These are phyloP conservation scores for Ormosia semicastrata DNA, from an alignment of 306 rosid species.

Conservation along the genomic window DNA sequence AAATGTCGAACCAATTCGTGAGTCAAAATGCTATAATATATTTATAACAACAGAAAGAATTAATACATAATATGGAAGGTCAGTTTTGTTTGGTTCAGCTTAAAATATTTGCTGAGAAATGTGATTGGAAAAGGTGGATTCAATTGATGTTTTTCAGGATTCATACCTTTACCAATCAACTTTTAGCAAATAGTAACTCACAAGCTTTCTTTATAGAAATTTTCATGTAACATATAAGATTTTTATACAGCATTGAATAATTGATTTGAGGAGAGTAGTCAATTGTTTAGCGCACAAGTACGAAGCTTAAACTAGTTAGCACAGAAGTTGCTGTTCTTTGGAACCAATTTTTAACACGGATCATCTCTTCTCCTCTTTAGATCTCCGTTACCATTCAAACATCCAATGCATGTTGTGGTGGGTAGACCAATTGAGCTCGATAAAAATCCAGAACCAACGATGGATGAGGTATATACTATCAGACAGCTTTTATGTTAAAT, in stretches of 20 bases:
- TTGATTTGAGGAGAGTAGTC: neutral
- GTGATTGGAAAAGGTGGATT: neutral
- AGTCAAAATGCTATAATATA: neutral
- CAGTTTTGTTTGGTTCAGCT: conserved; percentile 6
- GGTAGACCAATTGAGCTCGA: conserved; percentile 83
- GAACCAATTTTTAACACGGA: neutral
- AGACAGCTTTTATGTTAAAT: neutral
- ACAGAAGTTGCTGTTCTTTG: neutral
- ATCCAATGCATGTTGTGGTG: conserved; percentile 84
- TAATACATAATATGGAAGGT: neutral
- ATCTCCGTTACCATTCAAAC: conserved; percentile 79
- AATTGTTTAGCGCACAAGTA: neutral
- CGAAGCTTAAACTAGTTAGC: neutral
- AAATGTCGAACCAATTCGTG: neutral
- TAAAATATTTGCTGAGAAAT: neutral
- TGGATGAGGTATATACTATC: conserved; percentile 45
- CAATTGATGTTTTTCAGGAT: neutral
- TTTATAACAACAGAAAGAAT: neutral
- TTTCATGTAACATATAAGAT: neutral
- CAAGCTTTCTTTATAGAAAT: neutral
- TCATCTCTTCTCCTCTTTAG: conserved; percentile 38
- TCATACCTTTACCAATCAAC: neutral
- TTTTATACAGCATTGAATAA: neutral
- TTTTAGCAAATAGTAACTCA: neutral
- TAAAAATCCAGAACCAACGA: conserved; percentile 70